phyloP scores from a whole-genome alignment of 768 basidiomycete genomes.

The Holtermannia corniformis region DNA sequence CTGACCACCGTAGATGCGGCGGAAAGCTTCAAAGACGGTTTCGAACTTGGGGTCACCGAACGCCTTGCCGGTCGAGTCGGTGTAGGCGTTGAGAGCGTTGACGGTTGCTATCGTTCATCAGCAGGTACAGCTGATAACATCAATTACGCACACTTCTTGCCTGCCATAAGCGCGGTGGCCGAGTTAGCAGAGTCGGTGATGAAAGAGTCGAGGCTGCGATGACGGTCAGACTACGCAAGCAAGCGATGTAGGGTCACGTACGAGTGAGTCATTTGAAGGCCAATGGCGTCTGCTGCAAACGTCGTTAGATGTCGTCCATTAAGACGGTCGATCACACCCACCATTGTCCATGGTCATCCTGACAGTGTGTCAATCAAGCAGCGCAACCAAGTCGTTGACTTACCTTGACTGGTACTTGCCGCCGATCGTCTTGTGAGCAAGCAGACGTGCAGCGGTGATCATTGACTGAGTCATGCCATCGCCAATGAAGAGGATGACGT shows the following conservation, averaged over 20 bases:
- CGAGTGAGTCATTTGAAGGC: conserved; percentile 42
- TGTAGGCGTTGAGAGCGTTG: conserved; percentile 42
- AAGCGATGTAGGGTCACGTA: not conserved
- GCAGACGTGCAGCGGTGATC: conserved; percentile 42
- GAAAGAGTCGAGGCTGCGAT: conserved; percentile 34
- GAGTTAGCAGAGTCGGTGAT: conserved; percentile 44
- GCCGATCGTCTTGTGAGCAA: conserved; percentile 44
- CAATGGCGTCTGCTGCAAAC: conserved; percentile 23
- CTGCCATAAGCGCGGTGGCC: conserved; percentile 42
- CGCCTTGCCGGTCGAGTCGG: conserved; percentile 29
- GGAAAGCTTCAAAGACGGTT: conserved; percentile 40
- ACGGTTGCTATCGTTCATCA: conserved; percentile 34
- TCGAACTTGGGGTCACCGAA: conserved; percentile 41
- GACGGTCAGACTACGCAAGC: not conserved
- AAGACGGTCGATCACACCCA: too few species aligned
- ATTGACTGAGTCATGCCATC: conserved; percentile 32
- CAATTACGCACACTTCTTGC: conserved; percentile 21
- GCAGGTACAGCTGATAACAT: not conserved
- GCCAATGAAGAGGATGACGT: conserved; percentile 42
- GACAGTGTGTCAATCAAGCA: conserved; percentile 4
- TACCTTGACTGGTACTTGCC: conserved; percentile 37
- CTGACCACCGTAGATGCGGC: conserved; percentile 34
- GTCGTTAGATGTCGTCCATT: not conserved
- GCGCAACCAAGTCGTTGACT: conserved; percentile 31
- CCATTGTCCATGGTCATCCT: not conserved